Evolutionary conservation across 352 stramenopile species (phyloP).

Genomic region (Thalassiosira mediterranea): DNA sequence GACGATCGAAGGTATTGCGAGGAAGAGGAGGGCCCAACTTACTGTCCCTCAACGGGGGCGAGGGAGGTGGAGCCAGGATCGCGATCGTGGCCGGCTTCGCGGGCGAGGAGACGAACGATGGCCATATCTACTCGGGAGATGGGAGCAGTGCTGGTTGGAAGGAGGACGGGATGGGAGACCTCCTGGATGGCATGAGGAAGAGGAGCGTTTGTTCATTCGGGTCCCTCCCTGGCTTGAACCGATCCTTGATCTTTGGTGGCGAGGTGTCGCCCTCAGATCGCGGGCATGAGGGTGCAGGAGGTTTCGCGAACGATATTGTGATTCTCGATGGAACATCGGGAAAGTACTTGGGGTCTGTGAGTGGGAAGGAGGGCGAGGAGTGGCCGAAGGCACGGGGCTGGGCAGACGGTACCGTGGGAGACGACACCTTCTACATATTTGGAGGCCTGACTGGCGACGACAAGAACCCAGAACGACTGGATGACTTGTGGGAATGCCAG

Average conservation of each 20-base stretch:
- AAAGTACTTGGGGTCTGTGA: conserved; percentile 6
- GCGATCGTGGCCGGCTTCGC: conserved; percentile 63
- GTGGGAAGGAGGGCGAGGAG: neutral
- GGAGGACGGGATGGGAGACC: conserved; percentile 4
- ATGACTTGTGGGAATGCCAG: conserved; percentile 61
- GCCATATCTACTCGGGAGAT: conserved; percentile 62
- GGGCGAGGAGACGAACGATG: conserved; percentile 70
- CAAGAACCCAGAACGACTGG: conserved; percentile 41
- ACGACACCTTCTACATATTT: conserved; percentile 57
- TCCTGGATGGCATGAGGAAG: conserved; percentile 39
- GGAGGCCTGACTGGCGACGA: conserved; percentile 69
- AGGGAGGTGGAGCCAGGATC: conserved; percentile 8
- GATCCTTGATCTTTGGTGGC: conserved; percentile 58
- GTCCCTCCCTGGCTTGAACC: conserved; percentile 33
- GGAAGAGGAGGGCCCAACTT: conserved; percentile 65
- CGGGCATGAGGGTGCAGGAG: conserved; percentile 67
- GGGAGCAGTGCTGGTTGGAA: conserved; percentile 32
- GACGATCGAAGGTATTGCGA: conserved; percentile 20
- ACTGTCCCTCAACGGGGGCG: conserved; percentile 19
- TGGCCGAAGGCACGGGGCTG: conserved; percentile 58
- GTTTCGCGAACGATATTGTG: conserved; percentile 64
- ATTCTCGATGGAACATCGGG: conserved; percentile 49
- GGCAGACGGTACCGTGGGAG: conserved; percentile 41
- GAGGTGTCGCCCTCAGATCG: conserved; percentile 57
- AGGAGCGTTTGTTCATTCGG: conserved; percentile 58